Conservation (phyloP, 2,329 filamentous ascomycete species). For the Venturia aucupariae region DNA sequence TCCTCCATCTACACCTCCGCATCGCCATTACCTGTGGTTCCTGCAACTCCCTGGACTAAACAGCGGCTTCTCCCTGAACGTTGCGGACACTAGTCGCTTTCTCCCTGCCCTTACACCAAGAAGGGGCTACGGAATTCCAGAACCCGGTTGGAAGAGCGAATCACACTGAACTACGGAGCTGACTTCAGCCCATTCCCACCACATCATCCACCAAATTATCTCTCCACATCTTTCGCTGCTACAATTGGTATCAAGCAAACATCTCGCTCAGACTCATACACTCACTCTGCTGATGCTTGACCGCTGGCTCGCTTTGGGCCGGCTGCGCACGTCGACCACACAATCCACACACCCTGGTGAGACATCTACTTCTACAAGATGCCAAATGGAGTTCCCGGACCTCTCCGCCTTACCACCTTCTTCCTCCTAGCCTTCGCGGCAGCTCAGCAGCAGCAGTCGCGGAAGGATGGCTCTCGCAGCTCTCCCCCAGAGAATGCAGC, state of each 20-base stretch:
- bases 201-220: not conserved
- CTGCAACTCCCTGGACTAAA: not conserved
- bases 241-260: not conserved
- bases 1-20: not conserved
- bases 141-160: not conserved
- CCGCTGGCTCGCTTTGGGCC: conserved; percentile 12
- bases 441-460: conserved; percentile 33
- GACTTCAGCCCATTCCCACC: not conserved
- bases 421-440: conserved; percentile 27
- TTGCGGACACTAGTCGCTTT: not conserved
- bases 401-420: conserved; percentile 25
- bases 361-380: conserved; percentile 2
- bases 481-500: conserved; percentile 23
- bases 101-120: not conserved
- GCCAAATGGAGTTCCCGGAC: conserved; percentile 11
- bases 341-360: not conserved
- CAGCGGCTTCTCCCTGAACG: not conserved
- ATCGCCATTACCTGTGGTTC: not conserved
- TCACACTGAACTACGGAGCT: not conserved
- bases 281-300: conserved; percentile 9
- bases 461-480: conserved; percentile 20
- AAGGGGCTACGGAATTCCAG: too few species aligned
- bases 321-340: conserved; percentile 1
- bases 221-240: not conserved
- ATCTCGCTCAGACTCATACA: not conserved